phyloP scores from a whole-genome alignment of 148 eudicot genomes.

The Diospyros lotus region DNA sequence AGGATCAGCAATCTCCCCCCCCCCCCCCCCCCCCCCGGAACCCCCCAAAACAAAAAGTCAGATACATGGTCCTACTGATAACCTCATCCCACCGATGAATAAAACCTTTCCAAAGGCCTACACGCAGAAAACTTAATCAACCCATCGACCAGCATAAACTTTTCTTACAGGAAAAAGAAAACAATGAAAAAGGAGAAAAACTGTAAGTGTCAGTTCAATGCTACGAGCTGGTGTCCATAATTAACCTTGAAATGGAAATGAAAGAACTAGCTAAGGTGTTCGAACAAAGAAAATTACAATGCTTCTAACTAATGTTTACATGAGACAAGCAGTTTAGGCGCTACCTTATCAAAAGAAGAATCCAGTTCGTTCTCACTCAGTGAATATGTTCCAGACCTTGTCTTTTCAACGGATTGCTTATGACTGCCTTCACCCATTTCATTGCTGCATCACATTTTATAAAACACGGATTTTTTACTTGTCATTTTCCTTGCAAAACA shows the following conservation, averaged over 20 bases:
- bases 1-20: too few species aligned
- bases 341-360: constrained; percentile 89
- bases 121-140: too few species aligned
- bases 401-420: constrained; percentile 29
- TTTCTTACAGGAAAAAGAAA: too few species aligned
- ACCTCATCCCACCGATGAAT: too few species aligned
- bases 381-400: constrained; percentile 22
- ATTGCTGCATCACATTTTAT: constrained; percentile 31
- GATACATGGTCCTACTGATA: too few species aligned
- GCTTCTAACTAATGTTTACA: not conserved
- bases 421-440: constrained; percentile 28
- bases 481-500: not conserved
- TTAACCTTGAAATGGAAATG: constrained; percentile 2
- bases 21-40: too few species aligned
- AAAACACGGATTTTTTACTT: not conserved
- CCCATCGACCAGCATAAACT: too few species aligned
- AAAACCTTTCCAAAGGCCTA: too few species aligned
- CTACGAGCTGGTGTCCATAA: not conserved
- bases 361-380: constrained; percentile 43
- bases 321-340: constrained; percentile 3
- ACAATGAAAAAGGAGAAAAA: too few species aligned
- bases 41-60: too few species aligned
- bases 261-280: not conserved
- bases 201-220: not conserved
- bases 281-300: not conserved